Percentiles rank a stretch among this genome's conserved stretches.
phyloP scores from a whole-genome alignment of 176 grass and related monocot species.

The Juncus inflexus region DNA sequence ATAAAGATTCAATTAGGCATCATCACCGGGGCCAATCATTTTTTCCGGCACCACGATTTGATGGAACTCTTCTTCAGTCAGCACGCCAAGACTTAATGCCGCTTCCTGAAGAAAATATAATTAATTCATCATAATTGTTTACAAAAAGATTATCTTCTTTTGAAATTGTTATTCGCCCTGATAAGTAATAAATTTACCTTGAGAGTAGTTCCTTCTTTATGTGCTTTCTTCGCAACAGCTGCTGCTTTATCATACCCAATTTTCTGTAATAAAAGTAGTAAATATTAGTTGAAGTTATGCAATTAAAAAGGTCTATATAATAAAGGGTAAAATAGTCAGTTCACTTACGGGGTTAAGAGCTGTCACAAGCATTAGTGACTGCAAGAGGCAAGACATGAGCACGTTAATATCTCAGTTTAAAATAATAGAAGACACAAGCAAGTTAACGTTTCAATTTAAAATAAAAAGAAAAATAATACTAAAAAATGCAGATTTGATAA shows the following conservation, averaged over 20 bases:
- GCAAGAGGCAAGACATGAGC: constrained; percentile 30
- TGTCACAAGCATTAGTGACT: constrained; percentile 10
- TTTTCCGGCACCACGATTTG: constrained; percentile 79
- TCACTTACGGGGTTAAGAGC: constrained; percentile 42
- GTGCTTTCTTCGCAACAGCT: background rate
- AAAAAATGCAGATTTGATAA: background rate
- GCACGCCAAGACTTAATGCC: constrained; percentile 55
- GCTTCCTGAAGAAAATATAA: constrained; percentile 34
- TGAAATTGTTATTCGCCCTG: no score
- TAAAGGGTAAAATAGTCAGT: constrained; percentile 17
- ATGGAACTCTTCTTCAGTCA: constrained; percentile 74
- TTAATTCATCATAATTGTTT: no score
- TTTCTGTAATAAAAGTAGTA: constrained; percentile 36
- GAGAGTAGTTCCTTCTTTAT: background rate
- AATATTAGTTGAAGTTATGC: background rate
- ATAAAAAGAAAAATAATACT: background rate
- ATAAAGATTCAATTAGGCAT: no score
- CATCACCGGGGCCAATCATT: constrained; percentile 70
- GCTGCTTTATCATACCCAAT: background rate
- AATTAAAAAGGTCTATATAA: constrained; percentile 15
- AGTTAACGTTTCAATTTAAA: background rate
- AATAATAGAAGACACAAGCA: background rate
- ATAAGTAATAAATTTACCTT: constrained; percentile 32
- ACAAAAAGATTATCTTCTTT: no score
- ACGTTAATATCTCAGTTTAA: background rate